A percentile compares a stretch with the other conserved stretches of the same genome.
Evolutionary conservation across 2,329 filamentous ascomycete genomes (phyloP).

Genomic region (Alternaria triticina): DNA sequence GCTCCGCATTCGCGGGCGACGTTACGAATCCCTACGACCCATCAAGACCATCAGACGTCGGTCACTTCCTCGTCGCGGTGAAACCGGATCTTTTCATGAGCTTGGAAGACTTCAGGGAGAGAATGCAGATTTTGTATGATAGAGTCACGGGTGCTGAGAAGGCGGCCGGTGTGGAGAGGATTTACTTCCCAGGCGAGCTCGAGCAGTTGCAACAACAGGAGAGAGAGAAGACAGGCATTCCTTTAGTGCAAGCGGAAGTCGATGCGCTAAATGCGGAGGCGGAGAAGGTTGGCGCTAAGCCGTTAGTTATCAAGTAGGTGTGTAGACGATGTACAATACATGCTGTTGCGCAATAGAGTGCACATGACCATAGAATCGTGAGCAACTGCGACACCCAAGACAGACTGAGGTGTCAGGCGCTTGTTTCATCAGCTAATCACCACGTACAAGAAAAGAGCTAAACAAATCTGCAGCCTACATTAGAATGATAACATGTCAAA

Average conservation of each 20-base stretch:
- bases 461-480: too few relatives aligned
- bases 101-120: conserved; percentile 70
- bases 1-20: conserved; percentile 77
- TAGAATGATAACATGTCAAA: too few relatives aligned
- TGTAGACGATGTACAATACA: neutral
- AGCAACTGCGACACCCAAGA: fast-evolving
- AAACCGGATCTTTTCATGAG: conserved; percentile 78
- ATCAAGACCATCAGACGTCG: conserved; percentile 71
- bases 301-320: neutral
- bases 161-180: conserved; percentile 60
- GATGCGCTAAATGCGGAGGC: conserved; percentile 58
- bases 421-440: too few relatives aligned
- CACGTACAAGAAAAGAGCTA: too few relatives aligned
- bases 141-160: conserved; percentile 60
- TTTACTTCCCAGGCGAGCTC: conserved; percentile 61
- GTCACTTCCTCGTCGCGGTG: conserved; percentile 69
- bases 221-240: conserved; percentile 54
- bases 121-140: conserved; percentile 65
- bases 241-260: conserved; percentile 57
- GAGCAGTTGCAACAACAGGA: conserved; percentile 22
- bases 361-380: too few relatives aligned
- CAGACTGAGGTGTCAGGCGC: fast-evolving
- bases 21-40: conserved; percentile 80
- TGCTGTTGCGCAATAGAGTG: fast-evolving
- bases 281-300: conserved; percentile 46